These are phyloP conservation scores for Pilatotrama ljubarskyi DNA, from an alignment of 768 basidiomycete species.

Conservation along the genomic window DNA sequence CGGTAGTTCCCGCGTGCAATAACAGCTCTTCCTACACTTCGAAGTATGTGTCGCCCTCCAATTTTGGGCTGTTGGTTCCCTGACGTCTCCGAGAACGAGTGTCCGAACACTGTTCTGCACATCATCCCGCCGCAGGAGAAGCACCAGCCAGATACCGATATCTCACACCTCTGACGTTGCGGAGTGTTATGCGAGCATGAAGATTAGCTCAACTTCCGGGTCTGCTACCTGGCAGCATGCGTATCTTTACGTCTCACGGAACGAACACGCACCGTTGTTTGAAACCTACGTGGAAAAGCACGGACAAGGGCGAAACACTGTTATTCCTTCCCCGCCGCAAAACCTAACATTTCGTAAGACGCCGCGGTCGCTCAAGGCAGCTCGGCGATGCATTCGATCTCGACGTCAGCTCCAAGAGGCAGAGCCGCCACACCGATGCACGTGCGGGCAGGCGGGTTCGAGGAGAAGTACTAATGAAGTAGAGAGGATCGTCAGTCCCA, in stretches of 20 bases:
- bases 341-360: not conserved
- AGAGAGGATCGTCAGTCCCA: not conserved
- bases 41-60: no score
- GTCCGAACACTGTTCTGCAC: not conserved
- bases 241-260: no score
- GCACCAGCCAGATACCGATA: not conserved
- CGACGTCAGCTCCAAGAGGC: conserved; percentile 54
- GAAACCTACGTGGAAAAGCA: not conserved
- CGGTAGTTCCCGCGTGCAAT: not conserved
- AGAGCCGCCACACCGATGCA: conserved; percentile 57
- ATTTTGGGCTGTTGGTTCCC: no score
- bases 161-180: not conserved
- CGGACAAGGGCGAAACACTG: not conserved
- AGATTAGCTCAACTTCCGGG: not conserved
- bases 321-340: not conserved
- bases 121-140: not conserved
- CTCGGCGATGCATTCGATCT: conserved; percentile 63
- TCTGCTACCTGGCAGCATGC: no score
- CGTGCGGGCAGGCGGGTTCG: conserved; percentile 54
- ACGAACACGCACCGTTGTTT: not conserved
- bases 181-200: not conserved
- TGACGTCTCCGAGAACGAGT: not conserved
- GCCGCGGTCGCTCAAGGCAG: conserved; percentile 15
- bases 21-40: no score
- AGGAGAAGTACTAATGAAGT: conserved; percentile 46